These are phyloP conservation scores for Phytophthora pinifolia DNA, from an alignment of 352 stramenopile species.

Conservation along the genomic window DNA sequence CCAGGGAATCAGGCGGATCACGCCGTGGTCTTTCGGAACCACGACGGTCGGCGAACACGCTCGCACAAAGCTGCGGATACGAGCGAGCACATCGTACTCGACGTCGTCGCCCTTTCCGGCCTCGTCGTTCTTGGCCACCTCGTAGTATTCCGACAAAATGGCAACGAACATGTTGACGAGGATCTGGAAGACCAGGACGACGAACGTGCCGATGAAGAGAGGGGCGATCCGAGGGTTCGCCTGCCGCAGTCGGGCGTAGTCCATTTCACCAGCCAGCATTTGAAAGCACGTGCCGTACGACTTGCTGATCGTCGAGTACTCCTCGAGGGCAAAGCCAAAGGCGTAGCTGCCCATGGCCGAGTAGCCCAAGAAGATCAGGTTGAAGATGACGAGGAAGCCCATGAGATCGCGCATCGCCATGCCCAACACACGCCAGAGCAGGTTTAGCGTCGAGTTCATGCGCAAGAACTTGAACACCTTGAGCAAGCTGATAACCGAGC, in stretches of 20 bases:
- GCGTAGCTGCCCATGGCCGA: slow-evolving; percentile 84
- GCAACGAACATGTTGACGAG: slow-evolving; percentile 91
- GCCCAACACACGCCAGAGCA: slow-evolving; percentile 82
- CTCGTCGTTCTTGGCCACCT: slow-evolving; percentile 78
- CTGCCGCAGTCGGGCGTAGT: slow-evolving; percentile 73
- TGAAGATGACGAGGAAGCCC: slow-evolving; percentile 89
- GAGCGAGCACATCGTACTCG: slow-evolving; percentile 86
- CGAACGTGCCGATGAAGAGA: slow-evolving; percentile 84
- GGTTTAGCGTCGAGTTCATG: slow-evolving; percentile 88
- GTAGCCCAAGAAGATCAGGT: slow-evolving; percentile 86
- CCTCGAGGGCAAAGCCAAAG: slow-evolving; percentile 80
- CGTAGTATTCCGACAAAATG: slow-evolving; percentile 89
- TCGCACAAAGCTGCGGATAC: slow-evolving; percentile 74
- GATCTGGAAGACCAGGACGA: slow-evolving; percentile 87
- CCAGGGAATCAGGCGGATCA: slow-evolving; percentile 69
- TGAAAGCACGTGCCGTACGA: slow-evolving; percentile 87
- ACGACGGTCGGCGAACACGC: slow-evolving; percentile 80
- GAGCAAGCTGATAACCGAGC: slow-evolving; percentile 76
- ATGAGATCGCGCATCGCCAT: slow-evolving; percentile 86
- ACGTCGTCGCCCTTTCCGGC: slow-evolving; percentile 64
- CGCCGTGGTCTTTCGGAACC: slow-evolving; percentile 66
- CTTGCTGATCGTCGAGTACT: slow-evolving; percentile 83
- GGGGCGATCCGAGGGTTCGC: slow-evolving; percentile 80
- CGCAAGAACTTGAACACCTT: slow-evolving; percentile 91
- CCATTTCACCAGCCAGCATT: slow-evolving; percentile 85